These are phyloP conservation scores for Erigeron philadelphicus DNA, from an alignment of 140 eudicot genomes.

Conservation along the genomic window DNA sequence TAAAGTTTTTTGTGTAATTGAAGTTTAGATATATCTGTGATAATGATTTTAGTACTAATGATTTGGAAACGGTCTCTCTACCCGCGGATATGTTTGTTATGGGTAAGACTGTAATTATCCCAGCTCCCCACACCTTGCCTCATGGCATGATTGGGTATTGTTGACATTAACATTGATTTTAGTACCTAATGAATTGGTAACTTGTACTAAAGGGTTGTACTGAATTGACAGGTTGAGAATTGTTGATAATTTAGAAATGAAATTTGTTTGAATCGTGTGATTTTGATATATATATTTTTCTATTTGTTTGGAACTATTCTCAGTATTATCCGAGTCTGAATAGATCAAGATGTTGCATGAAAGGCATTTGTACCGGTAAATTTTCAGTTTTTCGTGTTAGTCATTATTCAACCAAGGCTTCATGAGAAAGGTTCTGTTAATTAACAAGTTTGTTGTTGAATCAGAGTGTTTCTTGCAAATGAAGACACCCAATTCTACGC, in stretches of 20 bases:
- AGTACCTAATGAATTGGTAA: not conserved
- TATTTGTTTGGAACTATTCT: conserved; percentile 1
- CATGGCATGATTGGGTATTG: no score
- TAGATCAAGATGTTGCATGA: conserved; percentile 90
- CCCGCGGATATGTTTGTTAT: no score
- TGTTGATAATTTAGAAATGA: not conserved
- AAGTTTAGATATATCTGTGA: not conserved
- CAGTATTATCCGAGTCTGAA: conserved; percentile 97
- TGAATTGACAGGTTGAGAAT: not conserved
- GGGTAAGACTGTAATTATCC: no score
- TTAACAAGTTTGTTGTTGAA: conserved; percentile 19
- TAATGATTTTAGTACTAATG: not conserved
- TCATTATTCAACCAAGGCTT: not conserved
- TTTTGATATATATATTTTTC: conserved; percentile 10
- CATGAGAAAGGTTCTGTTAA: not conserved
- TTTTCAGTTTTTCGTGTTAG: not conserved
- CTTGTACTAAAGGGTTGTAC: not conserved
- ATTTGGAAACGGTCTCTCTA: no score
- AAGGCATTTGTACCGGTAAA: conserved; percentile 96
- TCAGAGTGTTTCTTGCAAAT: conserved; percentile 96
- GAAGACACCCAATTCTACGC: conserved; percentile 96
- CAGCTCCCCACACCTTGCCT: no score
- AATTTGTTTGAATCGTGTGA: not conserved
- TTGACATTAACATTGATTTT: no score
- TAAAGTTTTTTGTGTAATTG: not conserved